Evolutionary conservation across 2,329 filamentous ascomycete species (phyloP), one percentile per base, ranked within the genome.

Genomic region (Claviceps purpurea): DNA sequence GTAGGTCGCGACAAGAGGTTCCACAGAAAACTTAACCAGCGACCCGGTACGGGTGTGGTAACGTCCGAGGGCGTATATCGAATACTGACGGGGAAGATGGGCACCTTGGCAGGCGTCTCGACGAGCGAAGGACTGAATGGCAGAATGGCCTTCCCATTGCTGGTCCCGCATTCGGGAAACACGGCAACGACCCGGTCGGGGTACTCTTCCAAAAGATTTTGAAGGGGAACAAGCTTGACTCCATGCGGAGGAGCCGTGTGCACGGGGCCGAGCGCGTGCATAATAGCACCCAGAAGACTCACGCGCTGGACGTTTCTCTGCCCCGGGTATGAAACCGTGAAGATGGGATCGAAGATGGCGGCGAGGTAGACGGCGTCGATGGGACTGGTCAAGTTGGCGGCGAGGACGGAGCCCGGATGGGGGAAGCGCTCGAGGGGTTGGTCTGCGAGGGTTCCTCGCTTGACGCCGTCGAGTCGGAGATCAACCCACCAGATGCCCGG

Each of bases 401-500:
- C 90, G 61, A 98, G 93, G 59, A 98, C 76, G 52, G 84, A 86
- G 47, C 86, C 82, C 4, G 84, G 80, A 52, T 85, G 80, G 1
- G 93, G 93, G 18, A 97, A 80, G 42, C 88, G 81, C 54, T 82
- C 75, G 52, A 76, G 72, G 41, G 85, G 82, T 60, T 89, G 83
- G 62, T 85, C 83, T 47, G 85, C 83, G 37, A 95, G 74, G 26
- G 85, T 90, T 71, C 93, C 93, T 70, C 89, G 87, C 70, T 88
- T 90, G 51, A 98, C 93, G 54, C 91, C 91, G 66, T 98, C 93
- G 58, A 98, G 88, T 68, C 96, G 91, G n/a, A 98, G 74, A 68
- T 98, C 93, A 52, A 96, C 84, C 91, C 91, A 97, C 89, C 90
- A 97, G 53, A 98, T 87, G 30, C 93, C 91, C 0, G 90, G 89